These are phyloP conservation scores for Crucihimalaya himalaica DNA, from an alignment of 345 rosid genomes.

Conservation along the genomic window DNA sequence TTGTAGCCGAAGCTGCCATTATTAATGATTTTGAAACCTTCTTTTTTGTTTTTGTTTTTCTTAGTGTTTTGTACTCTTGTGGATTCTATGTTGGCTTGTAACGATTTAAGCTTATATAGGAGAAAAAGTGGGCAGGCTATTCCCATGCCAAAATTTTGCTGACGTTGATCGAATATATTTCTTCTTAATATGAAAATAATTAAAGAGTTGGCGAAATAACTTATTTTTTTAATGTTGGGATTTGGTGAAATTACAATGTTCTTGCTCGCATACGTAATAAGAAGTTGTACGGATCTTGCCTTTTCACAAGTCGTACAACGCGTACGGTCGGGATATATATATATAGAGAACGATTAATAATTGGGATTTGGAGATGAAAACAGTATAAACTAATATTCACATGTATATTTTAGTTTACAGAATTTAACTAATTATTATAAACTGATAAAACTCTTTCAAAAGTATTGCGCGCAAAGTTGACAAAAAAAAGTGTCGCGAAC, in stretches of 20 bases:
- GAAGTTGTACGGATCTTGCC: slow-evolving; percentile 29
- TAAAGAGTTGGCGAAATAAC: neutral
- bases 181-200: neutral
- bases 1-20: slow-evolving; percentile 20
- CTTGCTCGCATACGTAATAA: slow-evolving; percentile 8
- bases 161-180: neutral
- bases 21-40: neutral
- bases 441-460: neutral
- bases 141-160: slow-evolving; percentile 15
- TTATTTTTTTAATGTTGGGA: neutral
- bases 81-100: neutral
- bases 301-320: slow-evolving; percentile 13
- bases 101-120: slow-evolving; percentile 1
- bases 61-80: neutral
- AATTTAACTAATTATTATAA: neutral
- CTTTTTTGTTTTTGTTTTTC: neutral
- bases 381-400: neutral
- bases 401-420: neutral
- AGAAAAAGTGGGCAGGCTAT: neutral
- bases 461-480: neutral
- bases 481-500: neutral
- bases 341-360: neutral
- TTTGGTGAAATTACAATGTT: slow-evolving; percentile 8
- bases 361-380: neutral
- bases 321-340: slow-evolving; percentile 10